Evolutionary conservation across 768 basidiomycete genomes (phyloP).

Genomic region (Leccinum truebloodii): DNA sequence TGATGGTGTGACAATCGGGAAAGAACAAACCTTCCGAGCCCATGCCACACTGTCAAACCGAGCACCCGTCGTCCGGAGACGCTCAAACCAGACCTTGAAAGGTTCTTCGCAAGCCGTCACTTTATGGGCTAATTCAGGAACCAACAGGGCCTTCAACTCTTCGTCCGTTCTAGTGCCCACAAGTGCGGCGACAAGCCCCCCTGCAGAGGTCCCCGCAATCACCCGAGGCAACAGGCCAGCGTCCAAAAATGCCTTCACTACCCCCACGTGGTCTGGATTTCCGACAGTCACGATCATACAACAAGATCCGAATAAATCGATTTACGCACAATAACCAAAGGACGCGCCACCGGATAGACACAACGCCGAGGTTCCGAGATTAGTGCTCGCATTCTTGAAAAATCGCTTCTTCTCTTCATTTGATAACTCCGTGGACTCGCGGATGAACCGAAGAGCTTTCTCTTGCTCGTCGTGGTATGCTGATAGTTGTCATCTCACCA

Average conservation of each 20-base stretch:
- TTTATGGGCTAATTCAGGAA: slow-evolving; percentile 81
- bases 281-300: slow-evolving; percentile 1
- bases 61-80: slow-evolving; percentile 88
- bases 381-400: slow-evolving; percentile 86
- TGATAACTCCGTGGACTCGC: slow-evolving; percentile 69
- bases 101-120: slow-evolving; percentile 84
- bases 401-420: slow-evolving; percentile 90
- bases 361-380: slow-evolving; percentile 87
- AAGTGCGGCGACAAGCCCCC: slow-evolving; percentile 76
- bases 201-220: slow-evolving; percentile 93
- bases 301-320: neutral
- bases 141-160: slow-evolving; percentile 75
- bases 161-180: slow-evolving; percentile 87
- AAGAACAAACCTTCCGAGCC: slow-evolving; percentile 75
- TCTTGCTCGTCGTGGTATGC: slow-evolving; percentile 83
- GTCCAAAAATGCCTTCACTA: slow-evolving; percentile 90
- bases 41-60: slow-evolving; percentile 88
- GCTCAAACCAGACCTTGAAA: slow-evolving; percentile 62
- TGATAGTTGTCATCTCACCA: slow-evolving; percentile 31
- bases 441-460: slow-evolving; percentile 71
- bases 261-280: slow-evolving; percentile 77
- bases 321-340: slow-evolving; percentile 83
- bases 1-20: neutral
- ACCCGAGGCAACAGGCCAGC: slow-evolving; percentile 85
- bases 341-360: slow-evolving; percentile 96